These are phyloP conservation scores for Dentipellis fragilis DNA, from an alignment of 768 basidiomycete species.

Conservation along the genomic window DNA sequence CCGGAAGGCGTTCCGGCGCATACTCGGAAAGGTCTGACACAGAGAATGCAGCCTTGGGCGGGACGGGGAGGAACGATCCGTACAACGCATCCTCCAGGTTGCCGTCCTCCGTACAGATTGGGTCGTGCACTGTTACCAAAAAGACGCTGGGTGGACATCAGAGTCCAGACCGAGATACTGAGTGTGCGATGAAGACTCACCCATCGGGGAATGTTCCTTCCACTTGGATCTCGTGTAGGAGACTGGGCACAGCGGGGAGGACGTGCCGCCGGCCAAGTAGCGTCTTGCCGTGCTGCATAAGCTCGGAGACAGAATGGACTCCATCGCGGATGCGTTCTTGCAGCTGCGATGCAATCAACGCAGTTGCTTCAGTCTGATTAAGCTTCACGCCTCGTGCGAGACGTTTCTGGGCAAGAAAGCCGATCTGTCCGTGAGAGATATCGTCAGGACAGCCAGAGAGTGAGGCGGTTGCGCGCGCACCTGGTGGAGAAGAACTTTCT, in stretches of 20 bases:
- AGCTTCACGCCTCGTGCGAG: conserved; percentile 87
- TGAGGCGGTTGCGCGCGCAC: conserved; percentile 20
- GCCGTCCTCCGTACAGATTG: conserved; percentile 77
- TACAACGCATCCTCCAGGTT: conserved; percentile 81
- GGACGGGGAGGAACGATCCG: conserved; percentile 86
- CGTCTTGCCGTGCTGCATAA: conserved; percentile 91
- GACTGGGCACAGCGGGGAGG: conserved; percentile 63
- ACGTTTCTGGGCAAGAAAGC: conserved; percentile 86
- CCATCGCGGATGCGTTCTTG: conserved; percentile 96
- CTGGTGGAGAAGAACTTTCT: conserved; percentile 69
- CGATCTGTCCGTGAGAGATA: conserved; percentile 39
- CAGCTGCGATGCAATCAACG: conserved; percentile 83
- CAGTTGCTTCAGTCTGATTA: conserved; percentile 81
- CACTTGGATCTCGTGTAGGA: conserved; percentile 84
- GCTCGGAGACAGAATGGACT: conserved; percentile 65
- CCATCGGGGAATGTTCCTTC: conserved; percentile 89
- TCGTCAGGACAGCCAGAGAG: background rate
- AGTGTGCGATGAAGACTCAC: conserved; percentile 29
- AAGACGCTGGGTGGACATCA: conserved; percentile 50
- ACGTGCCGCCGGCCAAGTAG: conserved; percentile 87
- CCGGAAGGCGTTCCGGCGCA: conserved; percentile 49
- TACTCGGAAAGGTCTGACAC: conserved; percentile 37
- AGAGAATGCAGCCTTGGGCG: conserved; percentile 57
- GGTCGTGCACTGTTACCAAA: conserved; percentile 95
- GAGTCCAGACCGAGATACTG: background rate